Conservation (phyloP, 495 filamentous ascomycete species). For the Aspergillus bridgeri region DNA sequence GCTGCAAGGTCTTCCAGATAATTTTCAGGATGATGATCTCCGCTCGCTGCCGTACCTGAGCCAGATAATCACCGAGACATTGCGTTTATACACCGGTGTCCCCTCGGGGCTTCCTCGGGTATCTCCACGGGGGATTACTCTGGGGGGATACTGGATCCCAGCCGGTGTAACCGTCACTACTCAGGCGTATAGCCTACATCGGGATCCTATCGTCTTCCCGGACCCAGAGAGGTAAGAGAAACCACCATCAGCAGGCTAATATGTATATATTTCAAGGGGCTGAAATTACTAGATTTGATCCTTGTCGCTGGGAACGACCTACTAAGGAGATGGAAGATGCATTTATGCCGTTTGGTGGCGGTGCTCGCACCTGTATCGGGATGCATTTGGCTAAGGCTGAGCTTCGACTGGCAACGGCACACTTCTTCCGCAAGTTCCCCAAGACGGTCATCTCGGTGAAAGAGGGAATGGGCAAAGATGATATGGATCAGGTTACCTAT, state of each 20-base stretch:
- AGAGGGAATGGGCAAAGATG: too few relatives aligned
- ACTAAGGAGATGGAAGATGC: slow-evolving; percentile 40
- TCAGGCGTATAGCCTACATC: slow-evolving; percentile 32
- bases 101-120: slow-evolving; percentile 30
- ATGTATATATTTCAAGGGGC: too few relatives aligned
- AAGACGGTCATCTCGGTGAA: neutral
- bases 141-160: slow-evolving; percentile 17
- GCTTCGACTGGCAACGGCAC: slow-evolving; percentile 5
- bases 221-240: slow-evolving; percentile 17
- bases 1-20: slow-evolving; percentile 13
- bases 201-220: slow-evolving; percentile 15
- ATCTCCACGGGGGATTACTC: slow-evolving; percentile 7
- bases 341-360: slow-evolving; percentile 43
- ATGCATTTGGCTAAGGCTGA: slow-evolving; percentile 11
- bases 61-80: slow-evolving; percentile 45
- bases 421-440: slow-evolving; percentile 11
- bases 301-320: slow-evolving; percentile 22
- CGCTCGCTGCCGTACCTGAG: slow-evolving; percentile 37
- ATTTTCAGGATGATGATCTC: slow-evolving; percentile 21
- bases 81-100: slow-evolving; percentile 43
- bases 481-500: too few relatives aligned
- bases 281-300: slow-evolving; percentile 28
- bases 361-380: slow-evolving; percentile 21
- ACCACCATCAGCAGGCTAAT: too few relatives aligned
- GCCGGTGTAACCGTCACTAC: slow-evolving; percentile 16